Conservation (phyloP, 1,139 yeast genomes). For the Martiniozyma asiatica region DNA sequence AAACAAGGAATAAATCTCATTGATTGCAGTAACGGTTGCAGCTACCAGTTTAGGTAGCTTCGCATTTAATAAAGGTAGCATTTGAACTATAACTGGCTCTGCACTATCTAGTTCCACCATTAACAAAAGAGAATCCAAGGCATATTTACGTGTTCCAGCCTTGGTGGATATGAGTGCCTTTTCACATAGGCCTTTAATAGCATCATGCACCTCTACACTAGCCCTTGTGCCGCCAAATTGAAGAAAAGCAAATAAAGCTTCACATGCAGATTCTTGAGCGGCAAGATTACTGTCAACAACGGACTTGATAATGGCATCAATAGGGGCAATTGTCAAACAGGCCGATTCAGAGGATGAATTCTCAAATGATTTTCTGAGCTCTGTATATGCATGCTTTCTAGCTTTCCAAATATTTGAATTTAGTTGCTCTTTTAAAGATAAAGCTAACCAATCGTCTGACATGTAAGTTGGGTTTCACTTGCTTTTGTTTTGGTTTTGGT, state of each 20-base stretch:
- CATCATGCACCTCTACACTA: too few relatives aligned
- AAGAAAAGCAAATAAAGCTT: slow-evolving; percentile 43
- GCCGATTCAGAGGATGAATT: slow-evolving; percentile 43
- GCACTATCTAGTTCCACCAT: slow-evolving; percentile 59
- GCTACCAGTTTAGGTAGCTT: slow-evolving; percentile 72
- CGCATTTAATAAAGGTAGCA: slow-evolving; percentile 50
- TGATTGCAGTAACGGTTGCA: slow-evolving; percentile 47
- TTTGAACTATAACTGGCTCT: slow-evolving; percentile 53
- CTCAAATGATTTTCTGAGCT: slow-evolving; percentile 41
- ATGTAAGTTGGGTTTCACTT: too few relatives aligned
- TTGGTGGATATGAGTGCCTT: slow-evolving; percentile 71
- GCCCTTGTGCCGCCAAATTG: slow-evolving; percentile 45
- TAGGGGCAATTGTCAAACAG: slow-evolving; percentile 37
- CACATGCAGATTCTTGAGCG: slow-evolving; percentile 78
- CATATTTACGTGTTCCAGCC: slow-evolving; percentile 57
- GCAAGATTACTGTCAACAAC: slow-evolving; percentile 78
- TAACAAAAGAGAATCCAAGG: slow-evolving; percentile 50
- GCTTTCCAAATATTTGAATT: too few relatives aligned
- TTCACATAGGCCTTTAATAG: slow-evolving; percentile 58
- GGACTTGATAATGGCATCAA: slow-evolving; percentile 43
- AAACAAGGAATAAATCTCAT: slow-evolving; percentile 45
- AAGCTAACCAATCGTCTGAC: too few relatives aligned
- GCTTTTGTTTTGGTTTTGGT: too few relatives aligned
- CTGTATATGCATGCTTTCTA: slow-evolving; percentile 70
- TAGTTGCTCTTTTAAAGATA: too few relatives aligned